Base-by-base conservation (phyloP, 805 yeast species). In the Ogataea paraovalis region DNA sequence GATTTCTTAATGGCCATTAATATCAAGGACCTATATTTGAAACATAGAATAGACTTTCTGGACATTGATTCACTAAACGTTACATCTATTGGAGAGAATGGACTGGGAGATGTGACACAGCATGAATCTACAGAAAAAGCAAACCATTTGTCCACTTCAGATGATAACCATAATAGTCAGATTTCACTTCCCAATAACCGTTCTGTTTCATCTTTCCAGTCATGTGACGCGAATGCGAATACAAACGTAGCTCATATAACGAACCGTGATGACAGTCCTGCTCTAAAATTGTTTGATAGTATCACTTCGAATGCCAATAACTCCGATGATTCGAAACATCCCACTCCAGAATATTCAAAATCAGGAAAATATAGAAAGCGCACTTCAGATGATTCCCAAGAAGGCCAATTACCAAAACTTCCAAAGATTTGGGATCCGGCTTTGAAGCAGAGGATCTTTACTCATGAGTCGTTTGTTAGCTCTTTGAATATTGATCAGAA, bases 401-500 rank as follows among this genome's bases (percentile, higher is more conserved):
- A 6, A 6, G 19, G n/a, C 2, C 10, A 16, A 2, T 2, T 25
- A 22, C 41, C 46, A 16, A 14, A 37, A n/a, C 20, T 20, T 19
- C 46, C 28, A 20, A 45, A 34, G 28, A 41, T 41, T 20, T 16
- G 25, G 7, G 37, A 41, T 14, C 37, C 43, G 10, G 23, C 12
- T 3, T 20, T 41, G 23, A 23, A 41, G 18, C 43, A 41, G 21
- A 59, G 48, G 66, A 70, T 28, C 39, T 41, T 44, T 66, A 45
- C 34, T 23, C 46, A 32, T 47, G 50, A 45, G 41, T 42, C 30
- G 13, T 18, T 38, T 23, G 47, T 36, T 28, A 33, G 41, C 13
- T 21, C 41, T 28, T n/a, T 41, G 25, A 41, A 41, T 25, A 27
- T 63, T 81, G 45, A 68, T 75, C 14, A n/a, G 16, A 19, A 12